Conservation (phyloP, 2,329 filamentous ascomycete genomes). For the Aureobasidium sp. region DNA sequence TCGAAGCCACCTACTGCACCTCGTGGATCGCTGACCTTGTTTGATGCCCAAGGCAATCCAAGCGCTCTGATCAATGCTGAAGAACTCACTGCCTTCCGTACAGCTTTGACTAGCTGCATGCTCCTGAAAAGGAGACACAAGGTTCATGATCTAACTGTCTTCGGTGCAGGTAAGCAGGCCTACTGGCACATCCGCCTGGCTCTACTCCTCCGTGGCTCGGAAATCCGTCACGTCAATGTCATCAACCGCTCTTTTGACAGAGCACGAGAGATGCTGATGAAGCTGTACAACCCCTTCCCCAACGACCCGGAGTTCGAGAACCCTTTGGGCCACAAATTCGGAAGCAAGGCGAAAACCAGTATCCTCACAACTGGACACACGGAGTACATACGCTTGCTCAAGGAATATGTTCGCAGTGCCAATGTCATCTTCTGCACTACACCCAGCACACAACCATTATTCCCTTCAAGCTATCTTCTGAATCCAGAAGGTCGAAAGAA, state of each 20-base stretch:
- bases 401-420: slow-evolving; percentile 60
- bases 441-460: slow-evolving; percentile 64
- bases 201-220: slow-evolving; percentile 58
- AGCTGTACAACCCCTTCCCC: slow-evolving; percentile 43
- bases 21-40: slow-evolving; percentile 48
- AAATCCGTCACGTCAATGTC: slow-evolving; percentile 73
- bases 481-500: slow-evolving; percentile 61
- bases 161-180: slow-evolving; percentile 81
- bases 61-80: slow-evolving; percentile 58
- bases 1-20: slow-evolving; percentile 24
- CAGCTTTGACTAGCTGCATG: slow-evolving; percentile 55
- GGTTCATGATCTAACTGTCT: slow-evolving; percentile 71
- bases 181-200: slow-evolving; percentile 91
- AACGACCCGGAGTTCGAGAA: slow-evolving; percentile 28
- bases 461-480: slow-evolving; percentile 65
- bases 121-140: slow-evolving; percentile 55
- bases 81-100: slow-evolving; percentile 62
- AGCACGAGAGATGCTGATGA: slow-evolving; percentile 44
- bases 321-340: slow-evolving; percentile 29
- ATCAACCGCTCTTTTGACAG: slow-evolving; percentile 66
- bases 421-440: slow-evolving; percentile 88
- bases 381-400: slow-evolving; percentile 59
- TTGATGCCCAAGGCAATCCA: slow-evolving; percentile 46
- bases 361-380: slow-evolving; percentile 62
- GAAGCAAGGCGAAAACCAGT: slow-evolving; percentile 51